A percentile compares a stretch with the other conserved stretches of the same genome.
Conservation (phyloP, 805 yeast species). For the Hanseniaspora clermontiae region DNA sequence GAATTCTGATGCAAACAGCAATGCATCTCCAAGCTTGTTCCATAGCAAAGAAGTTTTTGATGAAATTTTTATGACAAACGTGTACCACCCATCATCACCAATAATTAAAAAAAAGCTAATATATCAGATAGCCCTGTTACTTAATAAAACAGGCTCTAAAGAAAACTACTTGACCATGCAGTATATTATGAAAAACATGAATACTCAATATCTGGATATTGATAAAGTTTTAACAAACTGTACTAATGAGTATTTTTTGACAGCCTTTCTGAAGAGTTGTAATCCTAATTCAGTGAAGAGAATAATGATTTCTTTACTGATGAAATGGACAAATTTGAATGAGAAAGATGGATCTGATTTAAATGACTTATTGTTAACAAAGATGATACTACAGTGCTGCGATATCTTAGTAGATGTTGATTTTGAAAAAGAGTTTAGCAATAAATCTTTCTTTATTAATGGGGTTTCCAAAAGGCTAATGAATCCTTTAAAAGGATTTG, state of each 20-base stretch:
- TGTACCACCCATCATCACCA: not conserved
- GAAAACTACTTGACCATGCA: not conserved
- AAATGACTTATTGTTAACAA: conserved; percentile 20
- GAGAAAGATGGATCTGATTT: conserved; percentile 8
- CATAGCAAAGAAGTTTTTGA: not conserved
- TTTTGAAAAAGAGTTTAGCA: conserved; percentile 14
- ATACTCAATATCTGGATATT: conserved; percentile 5
- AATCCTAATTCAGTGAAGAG: conserved; percentile 6
- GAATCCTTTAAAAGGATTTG: conserved; percentile 18
- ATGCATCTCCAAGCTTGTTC: not conserved
- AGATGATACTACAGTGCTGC: conserved; percentile 18
- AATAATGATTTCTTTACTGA: not conserved
- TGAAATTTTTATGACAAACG: not conserved
- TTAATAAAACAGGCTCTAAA: not conserved
- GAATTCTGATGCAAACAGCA: not conserved
- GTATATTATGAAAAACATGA: conserved; percentile 2
- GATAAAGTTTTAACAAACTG: not conserved
- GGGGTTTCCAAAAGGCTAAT: conserved; percentile 23
- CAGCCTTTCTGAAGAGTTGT: conserved; percentile 14
- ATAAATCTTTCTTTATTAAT: conserved; percentile 19
- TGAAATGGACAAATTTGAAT: conserved; percentile 13
- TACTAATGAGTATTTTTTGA: not conserved
- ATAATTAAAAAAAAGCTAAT: not conserved
- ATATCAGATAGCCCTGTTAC: not conserved
- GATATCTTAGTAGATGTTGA: conserved; percentile 12